Evolutionary conservation across 345 rosid species (phyloP).

Genomic region (Lenwebbia sp.): DNA sequence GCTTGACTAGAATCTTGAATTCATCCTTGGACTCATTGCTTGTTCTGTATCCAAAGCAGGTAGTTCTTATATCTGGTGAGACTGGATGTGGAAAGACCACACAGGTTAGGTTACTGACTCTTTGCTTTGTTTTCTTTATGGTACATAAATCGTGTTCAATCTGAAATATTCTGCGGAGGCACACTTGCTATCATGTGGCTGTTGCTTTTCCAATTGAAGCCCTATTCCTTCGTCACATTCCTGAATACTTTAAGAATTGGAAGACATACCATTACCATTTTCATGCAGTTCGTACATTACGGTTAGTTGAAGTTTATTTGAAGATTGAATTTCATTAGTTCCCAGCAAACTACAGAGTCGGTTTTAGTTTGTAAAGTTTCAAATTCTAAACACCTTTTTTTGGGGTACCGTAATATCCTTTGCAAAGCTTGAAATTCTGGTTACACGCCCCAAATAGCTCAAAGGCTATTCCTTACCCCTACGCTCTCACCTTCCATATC

Average conservation of each 20-base stretch:
- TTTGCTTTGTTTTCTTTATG: neutral
- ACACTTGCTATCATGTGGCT: neutral
- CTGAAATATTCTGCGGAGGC: neutral
- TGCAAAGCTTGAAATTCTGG: neutral
- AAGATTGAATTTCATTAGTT: neutral
- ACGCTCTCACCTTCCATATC: neutral
- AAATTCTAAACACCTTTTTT: neutral
- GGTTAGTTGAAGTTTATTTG: neutral
- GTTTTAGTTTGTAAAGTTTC: neutral
- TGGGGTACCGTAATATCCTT: neutral
- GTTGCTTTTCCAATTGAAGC: neutral
- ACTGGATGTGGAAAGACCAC: conserved; percentile 18
- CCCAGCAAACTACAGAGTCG: neutral
- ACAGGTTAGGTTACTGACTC: conserved; percentile 1
- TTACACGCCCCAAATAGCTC: neutral
- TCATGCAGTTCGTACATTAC: neutral
- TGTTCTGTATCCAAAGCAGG: conserved; percentile 1
- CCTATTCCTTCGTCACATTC: neutral
- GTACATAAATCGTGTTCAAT: neutral
- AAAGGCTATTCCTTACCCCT: neutral
- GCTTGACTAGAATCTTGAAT: neutral
- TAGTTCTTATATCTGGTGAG: conserved; percentile 14
- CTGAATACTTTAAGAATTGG: neutral
- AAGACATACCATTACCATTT: neutral
- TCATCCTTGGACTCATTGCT: neutral